Evolutionary conservation across 192 early-diverging fungal genomes (phyloP).

Genomic region (Pilaira anomala): DNA sequence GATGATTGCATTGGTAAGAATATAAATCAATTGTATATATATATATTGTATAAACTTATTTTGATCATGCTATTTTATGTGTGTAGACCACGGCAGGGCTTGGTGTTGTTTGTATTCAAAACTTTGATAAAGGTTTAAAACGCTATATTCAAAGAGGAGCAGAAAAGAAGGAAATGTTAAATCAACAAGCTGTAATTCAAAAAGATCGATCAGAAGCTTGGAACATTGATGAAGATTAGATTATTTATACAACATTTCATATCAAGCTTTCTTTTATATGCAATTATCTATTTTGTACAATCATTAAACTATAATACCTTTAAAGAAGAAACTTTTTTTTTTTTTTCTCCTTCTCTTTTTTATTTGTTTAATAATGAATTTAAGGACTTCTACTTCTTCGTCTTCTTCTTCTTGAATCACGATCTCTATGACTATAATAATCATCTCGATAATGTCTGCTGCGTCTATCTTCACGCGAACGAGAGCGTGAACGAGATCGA

Average conservation of each 20-base stretch:
- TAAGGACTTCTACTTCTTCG: conserved; percentile 28
- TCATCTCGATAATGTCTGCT: conserved; percentile 33
- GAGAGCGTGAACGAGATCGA: conserved; percentile 16
- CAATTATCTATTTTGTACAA: neutral
- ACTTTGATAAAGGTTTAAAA: conserved; percentile 31
- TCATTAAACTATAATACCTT: neutral
- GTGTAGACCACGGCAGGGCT: conserved; percentile 21
- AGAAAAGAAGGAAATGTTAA: conserved; percentile 12
- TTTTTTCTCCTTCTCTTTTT: neutral
- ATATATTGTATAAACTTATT: neutral
- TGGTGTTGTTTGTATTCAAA: conserved; percentile 26
- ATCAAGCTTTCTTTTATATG: too few species aligned
- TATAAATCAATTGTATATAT: neutral
- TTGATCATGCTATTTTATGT: too few species aligned
- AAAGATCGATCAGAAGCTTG: conserved; percentile 11
- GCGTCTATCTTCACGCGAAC: conserved; percentile 20
- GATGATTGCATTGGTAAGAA: conserved; percentile 24
- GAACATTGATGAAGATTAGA: conserved; percentile 34
- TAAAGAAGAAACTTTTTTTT: neutral
- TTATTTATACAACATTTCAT: too few species aligned
- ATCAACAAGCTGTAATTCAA: conserved; percentile 15
- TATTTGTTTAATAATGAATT: neutral
- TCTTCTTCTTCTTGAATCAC: conserved; percentile 23
- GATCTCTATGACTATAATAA: conserved; percentile 25
- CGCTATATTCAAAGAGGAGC: conserved; percentile 30